phyloP scores from a whole-genome alignment of 2,329 filamentous ascomycete genomes.

The Diaporthe ampelina region DNA sequence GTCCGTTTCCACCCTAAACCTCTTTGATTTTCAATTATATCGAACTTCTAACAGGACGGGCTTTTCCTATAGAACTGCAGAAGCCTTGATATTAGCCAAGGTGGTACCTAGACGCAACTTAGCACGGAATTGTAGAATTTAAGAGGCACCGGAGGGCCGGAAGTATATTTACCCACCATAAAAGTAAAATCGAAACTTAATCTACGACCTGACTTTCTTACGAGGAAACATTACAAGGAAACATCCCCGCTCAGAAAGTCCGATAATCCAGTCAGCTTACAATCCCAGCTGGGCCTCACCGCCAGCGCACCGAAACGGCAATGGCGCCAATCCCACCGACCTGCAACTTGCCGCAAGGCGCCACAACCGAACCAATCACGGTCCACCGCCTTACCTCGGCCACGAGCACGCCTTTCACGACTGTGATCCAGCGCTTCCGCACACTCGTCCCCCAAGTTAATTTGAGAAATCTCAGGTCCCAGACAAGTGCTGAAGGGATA shows the following conservation, averaged over 20 bases:
- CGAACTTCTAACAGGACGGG: no score
- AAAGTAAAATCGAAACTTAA: not conserved
- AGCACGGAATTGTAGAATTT: no score
- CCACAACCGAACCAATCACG: not conserved
- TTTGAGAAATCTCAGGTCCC: not conserved
- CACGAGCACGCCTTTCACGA: not conserved
- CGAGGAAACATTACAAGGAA: not conserved
- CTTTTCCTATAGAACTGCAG: no score
- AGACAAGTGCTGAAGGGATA: not conserved
- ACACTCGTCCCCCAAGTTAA: constrained; percentile 3
- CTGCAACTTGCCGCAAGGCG: constrained; percentile 4
- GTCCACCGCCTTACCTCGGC: not conserved
- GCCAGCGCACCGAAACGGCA: not conserved
- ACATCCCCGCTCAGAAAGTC: not conserved
- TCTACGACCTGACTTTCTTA: not conserved
- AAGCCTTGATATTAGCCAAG: no score
- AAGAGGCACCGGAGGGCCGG: no score
- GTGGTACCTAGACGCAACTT: no score
- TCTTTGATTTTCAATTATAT: not conserved
- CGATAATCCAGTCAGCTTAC: not conserved
- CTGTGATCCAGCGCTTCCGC: constrained; percentile 5
- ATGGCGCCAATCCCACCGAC: not conserved
- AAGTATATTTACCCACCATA: not conserved
- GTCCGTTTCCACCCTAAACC: no score
- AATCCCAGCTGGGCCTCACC: constrained; percentile 6